Evolutionary conservation across 2,329 filamentous ascomycete species (phyloP), one percentile per base, ranked within the genome.

Genomic region (Aspergillus texensis): DNA sequence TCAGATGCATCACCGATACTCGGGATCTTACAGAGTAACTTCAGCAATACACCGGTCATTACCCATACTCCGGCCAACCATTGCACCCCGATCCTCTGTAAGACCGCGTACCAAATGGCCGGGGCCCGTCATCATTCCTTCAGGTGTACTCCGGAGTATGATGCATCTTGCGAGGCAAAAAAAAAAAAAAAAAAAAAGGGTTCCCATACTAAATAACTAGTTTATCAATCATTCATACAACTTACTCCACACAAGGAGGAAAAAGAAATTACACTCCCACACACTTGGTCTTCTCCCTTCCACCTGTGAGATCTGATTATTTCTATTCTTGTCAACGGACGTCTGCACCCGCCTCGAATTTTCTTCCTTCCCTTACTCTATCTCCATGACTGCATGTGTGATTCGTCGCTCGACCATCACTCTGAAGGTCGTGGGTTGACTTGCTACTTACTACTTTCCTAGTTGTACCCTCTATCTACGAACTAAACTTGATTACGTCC

Each of bases 321-420:
- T 55, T 55, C 52, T 55, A 39, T 55, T 55, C 52, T 55, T 14
- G 34, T 55, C 32, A 41, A 39, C 52, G 30, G 12, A 26, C 52
- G 21, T 36, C n/a, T 21, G 32, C 43, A 48, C 50, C 45, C 55
- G 54, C 59, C 59, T 61, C 45, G 59, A 61, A 53, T 54, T 60
- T 58, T 61, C 46, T 61, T 57, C 48, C 30, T 60, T 50, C 43
- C 58, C 26, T 43, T 55, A 57, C 34, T 58, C 55, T 61, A 60
- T 55, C 66, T 65, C 63, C 64, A 70, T 70, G 66, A 70, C 63
- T 67, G 60, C 62, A 57, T 63, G 65, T 58, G 54, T 62, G 46
- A 55, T 60, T 62, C 54, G 63, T 66, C 59, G 62, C 45, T 68
- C 62, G 41, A 70, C 62, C 64, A 62, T 68, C 55, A 58, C 59